These are phyloP conservation scores for Chaetomium olivaceum DNA, from an alignment of 2,329 filamentous ascomycete species.

Conservation along the genomic window DNA sequence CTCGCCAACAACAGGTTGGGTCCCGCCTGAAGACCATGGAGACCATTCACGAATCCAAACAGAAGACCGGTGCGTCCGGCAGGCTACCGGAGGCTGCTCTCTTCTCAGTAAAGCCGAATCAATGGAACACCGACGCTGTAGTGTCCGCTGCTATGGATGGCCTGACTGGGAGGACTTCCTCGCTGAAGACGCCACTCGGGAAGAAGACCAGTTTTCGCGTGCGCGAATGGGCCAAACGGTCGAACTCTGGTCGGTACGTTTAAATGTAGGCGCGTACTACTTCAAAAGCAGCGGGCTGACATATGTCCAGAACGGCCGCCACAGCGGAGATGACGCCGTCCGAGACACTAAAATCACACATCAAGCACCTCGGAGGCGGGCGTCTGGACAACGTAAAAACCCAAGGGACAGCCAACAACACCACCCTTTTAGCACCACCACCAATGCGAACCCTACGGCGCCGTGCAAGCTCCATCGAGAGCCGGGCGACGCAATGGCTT, in stretches of 20 bases:
- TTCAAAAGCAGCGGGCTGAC: not conserved
- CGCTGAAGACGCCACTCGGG: conserved; percentile 11
- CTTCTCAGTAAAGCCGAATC: conserved; percentile 14
- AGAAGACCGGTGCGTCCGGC: conserved; percentile 1
- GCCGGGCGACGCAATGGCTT: conserved; percentile 33
- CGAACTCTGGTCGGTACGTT: conserved; percentile 26
- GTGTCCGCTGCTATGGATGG: conserved; percentile 9
- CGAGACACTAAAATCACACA: conserved; percentile 20
- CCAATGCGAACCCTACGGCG: conserved; percentile 1
- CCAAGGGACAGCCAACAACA: conserved; percentile 9
- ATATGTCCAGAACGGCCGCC: not conserved
- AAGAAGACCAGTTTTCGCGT: conserved; percentile 24
- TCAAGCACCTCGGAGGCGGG: conserved; percentile 30
- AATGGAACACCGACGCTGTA: not conserved
- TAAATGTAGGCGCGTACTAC: not conserved
- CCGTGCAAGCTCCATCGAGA: conserved; percentile 25
- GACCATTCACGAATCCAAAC: conserved; percentile 24
- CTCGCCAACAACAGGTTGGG: not conserved
- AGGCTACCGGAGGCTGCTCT: conserved; percentile 2
- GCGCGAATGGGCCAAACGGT: conserved; percentile 31
- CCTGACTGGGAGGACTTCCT: conserved; percentile 12
- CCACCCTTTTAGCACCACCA: not conserved
- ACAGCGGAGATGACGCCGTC: conserved; percentile 5
- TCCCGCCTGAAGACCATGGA: conserved; percentile 19
- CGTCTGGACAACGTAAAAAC: conserved; percentile 19